phyloP scores from a whole-genome alignment of 2,329 filamentous ascomycete species.

The Phaeophleospora eucalypticola region DNA sequence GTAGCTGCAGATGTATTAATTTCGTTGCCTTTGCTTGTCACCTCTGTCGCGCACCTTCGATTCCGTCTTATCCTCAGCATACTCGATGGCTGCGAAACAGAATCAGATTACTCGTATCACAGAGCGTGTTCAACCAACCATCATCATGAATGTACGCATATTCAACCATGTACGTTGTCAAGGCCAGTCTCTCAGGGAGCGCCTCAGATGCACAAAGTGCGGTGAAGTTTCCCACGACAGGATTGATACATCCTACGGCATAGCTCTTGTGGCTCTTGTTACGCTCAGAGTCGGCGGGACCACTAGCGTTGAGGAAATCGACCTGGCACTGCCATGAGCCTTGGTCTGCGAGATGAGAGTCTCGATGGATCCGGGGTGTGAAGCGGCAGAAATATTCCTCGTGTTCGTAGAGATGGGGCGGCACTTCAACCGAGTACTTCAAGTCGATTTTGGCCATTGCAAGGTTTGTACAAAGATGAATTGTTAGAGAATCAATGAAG shows the following conservation, averaged over 20 bases:
- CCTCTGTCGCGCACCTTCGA: slow-evolving; percentile 2
- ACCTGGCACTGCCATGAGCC: slow-evolving; percentile 6
- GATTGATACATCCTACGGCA: slow-evolving; percentile 6
- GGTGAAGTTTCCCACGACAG: slow-evolving; percentile 5
- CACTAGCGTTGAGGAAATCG: slow-evolving; percentile 1
- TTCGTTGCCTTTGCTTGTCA: too few species aligned
- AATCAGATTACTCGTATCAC: background rate
- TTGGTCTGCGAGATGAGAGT: slow-evolving; percentile 4
- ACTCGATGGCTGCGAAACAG: background rate
- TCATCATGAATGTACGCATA: slow-evolving; percentile 8
- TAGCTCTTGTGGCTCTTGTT: slow-evolving; percentile 7
- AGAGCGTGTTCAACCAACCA: background rate
- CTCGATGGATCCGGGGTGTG: slow-evolving; percentile 1
- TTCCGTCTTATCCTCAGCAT: slow-evolving; percentile 5
- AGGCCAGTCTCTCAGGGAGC: slow-evolving; percentile 3
- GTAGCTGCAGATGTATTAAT: background rate
- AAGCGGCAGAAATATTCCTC: slow-evolving; percentile 4
- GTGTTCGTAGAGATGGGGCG: slow-evolving; percentile 1
- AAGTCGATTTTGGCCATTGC: too few species aligned
- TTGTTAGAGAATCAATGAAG: too few species aligned
- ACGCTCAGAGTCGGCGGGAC: slow-evolving; percentile 1
- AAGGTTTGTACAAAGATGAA: too few species aligned
- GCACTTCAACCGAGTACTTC: background rate
- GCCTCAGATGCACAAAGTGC: slow-evolving; percentile 6
- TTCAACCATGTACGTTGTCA: slow-evolving; percentile 7